Evolutionary conservation across 257 asterid genomes (phyloP).

Genomic region (Solanum lycopersicoides): DNA sequence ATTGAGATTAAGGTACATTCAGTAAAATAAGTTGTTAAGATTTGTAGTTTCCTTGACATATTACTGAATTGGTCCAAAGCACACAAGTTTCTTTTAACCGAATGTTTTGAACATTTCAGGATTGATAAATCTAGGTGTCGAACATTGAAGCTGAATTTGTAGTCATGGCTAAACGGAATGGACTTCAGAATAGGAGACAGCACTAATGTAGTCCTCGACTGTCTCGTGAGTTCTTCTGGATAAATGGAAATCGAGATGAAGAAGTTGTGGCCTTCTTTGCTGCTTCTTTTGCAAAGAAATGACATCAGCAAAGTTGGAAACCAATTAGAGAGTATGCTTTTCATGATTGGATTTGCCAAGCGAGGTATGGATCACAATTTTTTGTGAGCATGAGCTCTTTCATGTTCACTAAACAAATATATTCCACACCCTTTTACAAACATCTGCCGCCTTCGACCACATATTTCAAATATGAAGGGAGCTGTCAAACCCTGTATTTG

Average conservation of each 20-base stretch:
- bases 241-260: background rate
- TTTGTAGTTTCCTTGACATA: background rate
- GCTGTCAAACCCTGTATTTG: background rate
- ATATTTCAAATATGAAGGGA: background rate
- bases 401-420: background rate
- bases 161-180: background rate
- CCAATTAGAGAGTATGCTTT: background rate
- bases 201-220: background rate
- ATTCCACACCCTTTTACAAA: background rate
- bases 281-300: background rate
- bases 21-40: background rate
- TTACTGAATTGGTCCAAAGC: background rate
- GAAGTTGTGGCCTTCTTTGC: background rate
- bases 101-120: background rate
- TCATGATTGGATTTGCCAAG: background rate
- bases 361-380: background rate
- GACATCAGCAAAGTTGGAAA: background rate
- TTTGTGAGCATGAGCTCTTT: background rate
- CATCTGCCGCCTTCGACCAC: background rate
- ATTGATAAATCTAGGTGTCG: background rate
- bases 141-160: background rate
- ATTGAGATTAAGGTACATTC: background rate
- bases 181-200: background rate
- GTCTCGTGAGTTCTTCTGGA: background rate
- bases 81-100: background rate